Conservation (phyloP, 2,329 filamentous ascomycete species). For the Exophiala viscosa region DNA sequence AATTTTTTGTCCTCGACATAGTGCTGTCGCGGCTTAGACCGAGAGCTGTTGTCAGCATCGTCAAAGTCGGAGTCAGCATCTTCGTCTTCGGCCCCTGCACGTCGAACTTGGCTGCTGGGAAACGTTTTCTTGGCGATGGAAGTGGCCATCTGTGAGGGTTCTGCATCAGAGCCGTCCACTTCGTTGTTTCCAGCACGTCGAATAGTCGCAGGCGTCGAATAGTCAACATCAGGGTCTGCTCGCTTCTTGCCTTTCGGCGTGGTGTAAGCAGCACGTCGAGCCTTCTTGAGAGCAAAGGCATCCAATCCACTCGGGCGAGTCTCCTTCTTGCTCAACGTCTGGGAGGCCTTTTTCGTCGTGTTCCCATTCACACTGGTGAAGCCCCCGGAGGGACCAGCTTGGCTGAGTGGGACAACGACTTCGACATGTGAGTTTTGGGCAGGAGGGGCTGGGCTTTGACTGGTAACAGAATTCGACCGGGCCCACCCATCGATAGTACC, state of each 20-base stretch:
- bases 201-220: conserved; percentile 10
- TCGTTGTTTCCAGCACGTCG: neutral
- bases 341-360: neutral
- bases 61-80: conserved; percentile 9
- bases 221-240: conserved; percentile 17
- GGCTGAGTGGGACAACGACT: conserved; percentile 16
- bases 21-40: neutral
- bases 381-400: conserved; percentile 10
- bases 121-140: conserved; percentile 20
- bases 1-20: neutral
- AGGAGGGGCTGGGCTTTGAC: conserved; percentile 15
- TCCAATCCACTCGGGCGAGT: neutral
- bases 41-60: neutral
- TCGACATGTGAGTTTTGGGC: conserved; percentile 12
- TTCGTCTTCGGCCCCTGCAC: conserved; percentile 1
- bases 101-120: neutral
- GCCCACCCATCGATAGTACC: conserved; percentile 21
- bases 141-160: conserved; percentile 17
- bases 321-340: neutral
- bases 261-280: conserved; percentile 12
- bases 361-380: neutral
- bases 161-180: neutral
- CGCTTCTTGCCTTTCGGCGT: conserved; percentile 21
- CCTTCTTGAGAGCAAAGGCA: conserved; percentile 1
- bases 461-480: conserved; percentile 13